These are phyloP conservation scores for Pedinophyceae sp. DNA, from an alignment of 139 green algal species.

Conservation along the genomic window DNA sequence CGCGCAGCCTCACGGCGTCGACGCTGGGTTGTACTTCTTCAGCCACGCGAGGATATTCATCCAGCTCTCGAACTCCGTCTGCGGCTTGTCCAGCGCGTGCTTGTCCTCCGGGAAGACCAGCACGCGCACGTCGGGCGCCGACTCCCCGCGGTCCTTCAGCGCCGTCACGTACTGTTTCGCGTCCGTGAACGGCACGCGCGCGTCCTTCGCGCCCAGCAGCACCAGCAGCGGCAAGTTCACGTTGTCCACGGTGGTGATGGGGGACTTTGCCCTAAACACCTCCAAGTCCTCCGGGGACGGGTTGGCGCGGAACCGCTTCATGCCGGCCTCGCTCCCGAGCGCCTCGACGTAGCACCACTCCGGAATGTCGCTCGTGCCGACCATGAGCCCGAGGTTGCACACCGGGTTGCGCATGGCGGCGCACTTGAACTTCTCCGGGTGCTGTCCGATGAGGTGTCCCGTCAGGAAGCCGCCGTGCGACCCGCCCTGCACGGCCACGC, in stretches of 20 bases:
- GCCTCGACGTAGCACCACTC: conserved; percentile 85
- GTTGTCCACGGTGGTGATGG: conserved; percentile 41
- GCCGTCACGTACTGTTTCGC: conserved; percentile 49
- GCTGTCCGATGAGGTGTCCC: conserved; percentile 70
- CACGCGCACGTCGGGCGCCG: conserved; percentile 18
- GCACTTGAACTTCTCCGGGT: conserved; percentile 40
- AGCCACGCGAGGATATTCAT: conserved; percentile 49
- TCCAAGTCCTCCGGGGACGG: conserved; percentile 30
- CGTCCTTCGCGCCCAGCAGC: conserved; percentile 67
- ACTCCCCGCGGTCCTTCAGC: conserved; percentile 23
- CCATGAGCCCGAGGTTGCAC: conserved; percentile 70
- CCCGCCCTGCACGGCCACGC: conserved; percentile 62
- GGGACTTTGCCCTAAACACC: conserved; percentile 39
- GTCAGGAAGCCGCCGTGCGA: conserved; percentile 84
- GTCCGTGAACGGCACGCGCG: conserved; percentile 28
- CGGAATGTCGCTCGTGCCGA: conserved; percentile 66
- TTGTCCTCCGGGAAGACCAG: conserved; percentile 73
- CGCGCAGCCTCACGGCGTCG: no score
- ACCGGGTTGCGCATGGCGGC: conserved; percentile 84
- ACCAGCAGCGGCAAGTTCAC: conserved; percentile 63
- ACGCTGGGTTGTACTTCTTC: conserved; percentile 24
- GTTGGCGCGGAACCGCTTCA: conserved; percentile 8
- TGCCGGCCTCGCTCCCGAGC: conserved; percentile 41
- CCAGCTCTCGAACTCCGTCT: conserved; percentile 78
- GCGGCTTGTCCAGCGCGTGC: conserved; percentile 69